Evolutionary conservation across 345 rosid species (phyloP), one percentile per base, ranked within the genome.

Genomic region (Eucalyptus sp.): DNA sequence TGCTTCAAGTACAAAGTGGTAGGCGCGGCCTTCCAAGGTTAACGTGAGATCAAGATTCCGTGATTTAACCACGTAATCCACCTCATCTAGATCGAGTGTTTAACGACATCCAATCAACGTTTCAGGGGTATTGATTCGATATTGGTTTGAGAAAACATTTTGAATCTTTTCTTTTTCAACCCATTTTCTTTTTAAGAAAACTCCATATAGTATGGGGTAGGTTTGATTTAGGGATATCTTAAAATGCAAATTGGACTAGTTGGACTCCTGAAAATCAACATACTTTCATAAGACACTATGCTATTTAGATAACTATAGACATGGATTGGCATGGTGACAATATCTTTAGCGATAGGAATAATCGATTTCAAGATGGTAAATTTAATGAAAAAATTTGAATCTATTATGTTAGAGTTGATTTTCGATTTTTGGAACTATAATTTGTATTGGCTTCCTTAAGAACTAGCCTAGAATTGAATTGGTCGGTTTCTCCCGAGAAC

Each of bases 401-500:
- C 0, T 41, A 20, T 3, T 37, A 31, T 68, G 13, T 17, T 17
- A 68, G 44, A 33, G 25, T 15, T 4, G 1, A 33, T 71, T 33
- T 68, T 17, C 0, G 13, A 1, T 37, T 71, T 68, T 37, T 37
- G 4, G 14, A 71, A 71, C 8, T 37, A 64, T 16, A 14, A n/a
- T 15, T 64, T 7, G 41, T 4, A 64, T 64, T 7, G 2, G 20
- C 33, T 64, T 1, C 41, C 18, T 64, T 7, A 64, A 64, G 37
- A 64, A 64, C 41, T 31, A 15, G 37, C 41, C 20, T n/a, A 3
- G 0, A 64, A 64, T 0, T 64, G 0, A 64, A 64, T 14, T 2
- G 10, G 20, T 14, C 0, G 6, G 20, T n/a, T n/a, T 4, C 2
- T 6, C 41, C 5, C 0, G 2, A 33, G 31, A n/a, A 64, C 0